Base-by-base conservation (phyloP, 257 asterid species). In the Solanum etuberosum region DNA sequence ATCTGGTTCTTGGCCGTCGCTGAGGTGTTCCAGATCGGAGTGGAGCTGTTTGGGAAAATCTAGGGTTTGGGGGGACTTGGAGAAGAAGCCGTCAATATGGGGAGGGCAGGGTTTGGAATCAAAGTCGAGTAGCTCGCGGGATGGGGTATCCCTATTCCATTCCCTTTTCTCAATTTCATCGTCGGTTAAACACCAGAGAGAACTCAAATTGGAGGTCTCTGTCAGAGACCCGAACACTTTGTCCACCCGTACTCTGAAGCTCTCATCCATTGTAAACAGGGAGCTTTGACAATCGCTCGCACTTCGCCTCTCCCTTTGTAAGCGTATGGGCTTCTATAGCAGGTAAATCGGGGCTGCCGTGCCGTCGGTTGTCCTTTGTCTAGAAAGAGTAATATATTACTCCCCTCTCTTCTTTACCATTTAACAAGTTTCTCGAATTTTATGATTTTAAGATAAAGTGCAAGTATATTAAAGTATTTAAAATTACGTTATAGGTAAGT, bases 171-270 rank as follows among this genome's bases (percentile, higher is more conserved):
- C 92, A 89, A 95, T 85, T 89, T 95, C 98, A 67, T 93, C 96
- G 90, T 96, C 98, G 29, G 98, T 91, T 68, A 96, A 94, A 91
- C 85, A 83, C 99, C 98, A 96, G 32, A 91, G 73, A 21, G 94
- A 84, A 86, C 57, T 81, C n/a, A 76, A 88, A 59, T 89, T 61
- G 87, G 89, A 87, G 15, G 86, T 20, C 74, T 2, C 51, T 23
- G 21, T 35, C 43, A 96, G 93, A 21, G 93, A 86, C 9, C 99
- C 98, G 88, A 96, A 96, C 18, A 77, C 93, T 92, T 94, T 96
- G 83, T 95, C 98, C 14, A 94, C 98, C 82, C 99, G 94, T 87
- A 91, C 96, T 85, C 91, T 92, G 90, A 96, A 96, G 80, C 94
- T 96, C 85, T 96, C 98, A 83, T 96, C 98, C 98, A 95, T 96